These are phyloP conservation scores for Penicillium canescens DNA, from an alignment of 495 filamentous ascomycete genomes.

Conservation along the genomic window DNA sequence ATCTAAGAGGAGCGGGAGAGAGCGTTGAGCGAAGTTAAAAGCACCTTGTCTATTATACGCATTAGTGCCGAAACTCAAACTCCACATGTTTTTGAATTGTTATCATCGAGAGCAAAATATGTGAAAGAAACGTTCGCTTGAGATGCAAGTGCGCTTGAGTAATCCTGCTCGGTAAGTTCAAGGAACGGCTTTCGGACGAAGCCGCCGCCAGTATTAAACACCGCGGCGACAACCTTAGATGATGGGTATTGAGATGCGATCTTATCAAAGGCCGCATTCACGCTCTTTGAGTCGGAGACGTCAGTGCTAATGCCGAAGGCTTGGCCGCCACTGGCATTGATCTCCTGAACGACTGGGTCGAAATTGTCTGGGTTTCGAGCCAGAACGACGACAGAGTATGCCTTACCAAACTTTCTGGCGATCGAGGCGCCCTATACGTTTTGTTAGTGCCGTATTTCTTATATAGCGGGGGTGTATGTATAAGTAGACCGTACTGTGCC, in stretches of 20 bases:
- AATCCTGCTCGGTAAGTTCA: slow-evolving; percentile 67
- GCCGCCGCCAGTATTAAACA: slow-evolving; percentile 78
- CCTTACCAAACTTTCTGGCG: slow-evolving; percentile 66
- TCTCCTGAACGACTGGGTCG: slow-evolving; percentile 68
- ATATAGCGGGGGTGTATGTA: not conserved
- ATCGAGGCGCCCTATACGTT: slow-evolving; percentile 50
- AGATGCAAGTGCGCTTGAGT: slow-evolving; percentile 51
- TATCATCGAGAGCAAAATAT: too few relatives aligned
- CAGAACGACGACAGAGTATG: slow-evolving; percentile 76
- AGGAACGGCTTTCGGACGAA: slow-evolving; percentile 80
- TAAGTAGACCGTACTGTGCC: slow-evolving; percentile 56
- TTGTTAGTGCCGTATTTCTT: slow-evolving; percentile 4
- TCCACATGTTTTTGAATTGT: too few relatives aligned
- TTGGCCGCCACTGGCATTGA: slow-evolving; percentile 66
- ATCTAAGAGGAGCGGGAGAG: slow-evolving; percentile 70
- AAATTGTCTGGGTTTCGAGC: slow-evolving; percentile 69
- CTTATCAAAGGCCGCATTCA: slow-evolving; percentile 65
- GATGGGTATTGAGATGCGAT: slow-evolving; percentile 57
- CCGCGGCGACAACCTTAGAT: slow-evolving; percentile 64
- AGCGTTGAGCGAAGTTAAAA: slow-evolving; percentile 74
- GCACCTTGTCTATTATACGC: slow-evolving; percentile 59
- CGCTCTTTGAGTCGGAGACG: slow-evolving; percentile 59
- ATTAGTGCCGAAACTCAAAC: not conserved
- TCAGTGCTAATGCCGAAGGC: slow-evolving; percentile 79
- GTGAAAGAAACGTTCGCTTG: slow-evolving; percentile 56